Evolutionary conservation across 495 filamentous ascomycete genomes (phyloP).

Genomic region (Penicillium pancosmium): DNA sequence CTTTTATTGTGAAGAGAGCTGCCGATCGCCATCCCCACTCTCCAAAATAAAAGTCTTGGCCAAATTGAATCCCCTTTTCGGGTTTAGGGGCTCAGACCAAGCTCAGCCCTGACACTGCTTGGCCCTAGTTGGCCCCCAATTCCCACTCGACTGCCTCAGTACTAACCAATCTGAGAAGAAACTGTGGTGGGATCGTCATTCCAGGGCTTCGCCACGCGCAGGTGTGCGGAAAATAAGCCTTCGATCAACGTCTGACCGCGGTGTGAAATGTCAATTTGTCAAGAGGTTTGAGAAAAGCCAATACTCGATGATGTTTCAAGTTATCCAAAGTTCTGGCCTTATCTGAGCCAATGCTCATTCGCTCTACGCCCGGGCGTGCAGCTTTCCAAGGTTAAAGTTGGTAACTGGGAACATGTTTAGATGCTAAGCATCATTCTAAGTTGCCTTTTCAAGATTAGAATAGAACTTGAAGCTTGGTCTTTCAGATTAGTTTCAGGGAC

Average conservation of each 20-base stretch:
- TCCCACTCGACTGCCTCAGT: not conserved
- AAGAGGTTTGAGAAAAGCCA: not conserved
- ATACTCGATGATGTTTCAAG: no score
- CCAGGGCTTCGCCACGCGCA: not conserved
- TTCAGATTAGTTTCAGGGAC: no score
- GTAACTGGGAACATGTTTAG: no score
- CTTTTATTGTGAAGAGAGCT: not conserved
- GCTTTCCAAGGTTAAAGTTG: no score
- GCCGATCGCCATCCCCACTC: not conserved
- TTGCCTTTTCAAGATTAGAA: no score
- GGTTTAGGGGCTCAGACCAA: not conserved
- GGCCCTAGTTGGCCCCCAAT: not conserved
- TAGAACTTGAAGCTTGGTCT: not conserved
- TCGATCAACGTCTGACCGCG: not conserved
- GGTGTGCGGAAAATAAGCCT: not conserved
- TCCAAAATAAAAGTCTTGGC: not conserved
- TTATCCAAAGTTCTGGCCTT: not conserved
- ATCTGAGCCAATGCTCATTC: not conserved
- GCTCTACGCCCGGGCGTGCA: no score
- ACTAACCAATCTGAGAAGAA: not conserved
- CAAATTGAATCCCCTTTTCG: not conserved
- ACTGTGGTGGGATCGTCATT: not conserved
- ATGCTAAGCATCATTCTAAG: no score
- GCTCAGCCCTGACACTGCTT: not conserved
- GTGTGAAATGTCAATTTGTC: not conserved